Conservation (phyloP, 225 moss, liverwort and hornwort genomes). For the Ulota crispa region DNA sequence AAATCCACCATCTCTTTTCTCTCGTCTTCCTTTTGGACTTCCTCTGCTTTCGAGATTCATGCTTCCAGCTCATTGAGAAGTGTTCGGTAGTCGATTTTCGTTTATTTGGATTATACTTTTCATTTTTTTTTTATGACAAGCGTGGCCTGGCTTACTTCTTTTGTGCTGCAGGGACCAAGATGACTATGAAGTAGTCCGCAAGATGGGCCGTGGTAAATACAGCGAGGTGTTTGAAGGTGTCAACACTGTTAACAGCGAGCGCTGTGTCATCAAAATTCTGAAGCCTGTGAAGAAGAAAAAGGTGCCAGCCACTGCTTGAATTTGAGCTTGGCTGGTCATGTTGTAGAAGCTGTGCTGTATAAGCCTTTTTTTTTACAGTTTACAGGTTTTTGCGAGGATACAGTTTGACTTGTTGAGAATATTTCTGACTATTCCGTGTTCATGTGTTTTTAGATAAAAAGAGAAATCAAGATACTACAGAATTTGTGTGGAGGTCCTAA, state of each 20-base stretch:
- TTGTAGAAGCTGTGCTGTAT: neutral
- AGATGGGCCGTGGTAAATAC: conserved; percentile 67
- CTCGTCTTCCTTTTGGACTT: neutral
- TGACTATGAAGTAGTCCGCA: conserved; percentile 66
- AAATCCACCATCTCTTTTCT: neutral
- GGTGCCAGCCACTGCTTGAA: conserved; percentile 33
- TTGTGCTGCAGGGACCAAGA: conserved; percentile 50
- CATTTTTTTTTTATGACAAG: neutral
- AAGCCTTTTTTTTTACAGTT: neutral
- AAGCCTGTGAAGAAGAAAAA: conserved; percentile 74
- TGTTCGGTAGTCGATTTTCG: neutral
- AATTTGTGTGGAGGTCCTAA: conserved; percentile 95
- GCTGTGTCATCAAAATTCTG: conserved; percentile 65
- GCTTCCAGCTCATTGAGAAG: neutral
- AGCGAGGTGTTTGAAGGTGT: conserved; percentile 69
- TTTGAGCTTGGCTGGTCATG: neutral
- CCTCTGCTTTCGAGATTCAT: neutral
- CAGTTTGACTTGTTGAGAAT: neutral
- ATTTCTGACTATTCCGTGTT: neutral
- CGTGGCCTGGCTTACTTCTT: neutral
- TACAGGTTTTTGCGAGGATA: neutral
- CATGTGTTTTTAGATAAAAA: conserved; percentile 56
- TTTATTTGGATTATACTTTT: rapidly evolving
- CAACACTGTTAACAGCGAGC: conserved; percentile 55
- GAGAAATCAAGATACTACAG: conserved; percentile 94